Evolutionary conservation across 192 early-diverging fungal species (phyloP).

Genomic region (Allomyces macrogynus): DNA sequence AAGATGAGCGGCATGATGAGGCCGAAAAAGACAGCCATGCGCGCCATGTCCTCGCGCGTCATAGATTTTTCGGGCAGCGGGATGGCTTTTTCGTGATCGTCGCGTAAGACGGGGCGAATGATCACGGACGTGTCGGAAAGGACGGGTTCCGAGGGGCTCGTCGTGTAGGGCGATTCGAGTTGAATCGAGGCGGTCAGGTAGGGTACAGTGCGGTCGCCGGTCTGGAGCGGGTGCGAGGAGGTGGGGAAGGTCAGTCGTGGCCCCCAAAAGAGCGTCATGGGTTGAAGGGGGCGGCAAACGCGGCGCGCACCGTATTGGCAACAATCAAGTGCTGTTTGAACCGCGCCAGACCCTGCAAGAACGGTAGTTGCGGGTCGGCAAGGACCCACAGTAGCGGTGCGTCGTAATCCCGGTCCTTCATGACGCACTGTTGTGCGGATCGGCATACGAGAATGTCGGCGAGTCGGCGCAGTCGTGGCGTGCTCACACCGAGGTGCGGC

Average conservation of each 20-base stretch:
- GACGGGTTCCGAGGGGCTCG: background rate
- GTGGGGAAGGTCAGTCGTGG: too few relatives aligned
- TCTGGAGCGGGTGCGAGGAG: background rate
- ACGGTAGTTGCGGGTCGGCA: background rate
- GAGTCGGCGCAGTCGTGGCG: background rate
- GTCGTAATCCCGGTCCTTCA: background rate
- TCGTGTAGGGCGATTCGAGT: background rate
- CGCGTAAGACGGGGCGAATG: background rate
- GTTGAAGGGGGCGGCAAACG: background rate
- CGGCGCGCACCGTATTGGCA: background rate
- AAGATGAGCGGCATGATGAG: background rate
- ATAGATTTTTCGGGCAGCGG: background rate
- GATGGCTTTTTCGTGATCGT: background rate
- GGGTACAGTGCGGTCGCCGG: background rate
- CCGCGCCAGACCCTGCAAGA: background rate
- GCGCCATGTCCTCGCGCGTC: background rate
- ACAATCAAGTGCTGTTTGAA: background rate
- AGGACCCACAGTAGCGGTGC: background rate
- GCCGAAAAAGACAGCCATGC: background rate
- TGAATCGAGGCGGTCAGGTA: background rate
- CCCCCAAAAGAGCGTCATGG: too few relatives aligned
- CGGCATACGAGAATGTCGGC: background rate
- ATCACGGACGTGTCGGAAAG: background rate
- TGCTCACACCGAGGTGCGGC: background rate
- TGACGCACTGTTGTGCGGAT: background rate